These are phyloP conservation scores for Aspergillus avenaceus DNA, from an alignment of 495 filamentous ascomycete species.

Conservation along the genomic window DNA sequence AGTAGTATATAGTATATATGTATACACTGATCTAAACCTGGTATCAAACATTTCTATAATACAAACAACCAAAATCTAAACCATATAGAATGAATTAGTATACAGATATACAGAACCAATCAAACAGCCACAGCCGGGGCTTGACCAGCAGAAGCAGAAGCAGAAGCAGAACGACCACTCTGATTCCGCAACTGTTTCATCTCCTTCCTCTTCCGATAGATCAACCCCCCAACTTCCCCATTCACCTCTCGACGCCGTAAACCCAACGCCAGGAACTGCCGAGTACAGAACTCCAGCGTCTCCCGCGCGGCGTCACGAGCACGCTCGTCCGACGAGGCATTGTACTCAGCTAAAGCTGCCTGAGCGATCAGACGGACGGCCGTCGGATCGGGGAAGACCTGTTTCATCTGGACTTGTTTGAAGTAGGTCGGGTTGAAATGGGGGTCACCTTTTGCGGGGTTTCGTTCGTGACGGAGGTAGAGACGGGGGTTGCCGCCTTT, in stretches of 20 bases:
- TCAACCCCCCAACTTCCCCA: conserved; percentile 30
- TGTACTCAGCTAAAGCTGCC: conserved; percentile 32
- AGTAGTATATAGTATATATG: too few species aligned
- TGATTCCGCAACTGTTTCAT: background rate
- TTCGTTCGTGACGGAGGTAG: conserved; percentile 19
- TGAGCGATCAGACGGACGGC: conserved; percentile 41
- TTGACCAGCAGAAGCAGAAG: background rate
- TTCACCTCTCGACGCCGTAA: conserved; percentile 30
- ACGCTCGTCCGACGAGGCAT: too few species aligned
- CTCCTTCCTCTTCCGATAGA: conserved; percentile 18
- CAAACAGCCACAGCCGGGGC: too few species aligned
- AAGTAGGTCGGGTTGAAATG: conserved; percentile 28
- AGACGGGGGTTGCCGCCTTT: conserved; percentile 30
- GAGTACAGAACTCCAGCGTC: conserved; percentile 35
- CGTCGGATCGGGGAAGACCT: conserved; percentile 31
- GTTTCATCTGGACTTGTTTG: conserved; percentile 20
- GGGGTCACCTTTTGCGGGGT: conserved; percentile 20
- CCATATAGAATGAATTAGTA: background rate
- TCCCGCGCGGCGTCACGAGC: conserved; percentile 12
- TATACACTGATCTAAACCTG: background rate
- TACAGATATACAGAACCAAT: background rate
- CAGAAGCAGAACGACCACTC: background rate
- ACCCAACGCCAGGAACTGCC: conserved; percentile 27
- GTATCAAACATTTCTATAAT: background rate
- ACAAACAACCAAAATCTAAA: background rate